Evolutionary conservation across 176 grass and related monocot species (phyloP).

Genomic region (Thinopyrum elongatum): DNA sequence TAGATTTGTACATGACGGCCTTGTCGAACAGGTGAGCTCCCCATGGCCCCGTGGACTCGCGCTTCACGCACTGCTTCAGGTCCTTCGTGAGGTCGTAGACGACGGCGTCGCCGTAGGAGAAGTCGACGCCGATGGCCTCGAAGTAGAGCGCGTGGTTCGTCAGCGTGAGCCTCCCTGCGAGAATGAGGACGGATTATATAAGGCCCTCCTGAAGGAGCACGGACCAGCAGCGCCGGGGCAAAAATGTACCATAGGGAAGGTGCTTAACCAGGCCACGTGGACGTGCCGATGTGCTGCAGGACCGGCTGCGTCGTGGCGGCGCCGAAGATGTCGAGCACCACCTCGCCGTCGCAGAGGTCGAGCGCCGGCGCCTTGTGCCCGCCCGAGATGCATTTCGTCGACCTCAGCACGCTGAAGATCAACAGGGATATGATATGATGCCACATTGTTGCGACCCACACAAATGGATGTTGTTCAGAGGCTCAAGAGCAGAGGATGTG

Average conservation of each 20-base stretch:
- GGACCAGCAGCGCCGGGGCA: neutral
- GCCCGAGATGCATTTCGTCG: constrained; percentile 45
- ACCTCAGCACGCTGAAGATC: constrained; percentile 44
- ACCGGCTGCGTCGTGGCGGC: constrained; percentile 67
- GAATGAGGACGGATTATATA: neutral
- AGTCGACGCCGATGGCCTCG: constrained; percentile 72
- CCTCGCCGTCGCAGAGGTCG: constrained; percentile 57
- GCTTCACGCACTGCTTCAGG: constrained; percentile 69
- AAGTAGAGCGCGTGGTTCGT: constrained; percentile 93
- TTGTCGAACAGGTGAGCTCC: constrained; percentile 95
- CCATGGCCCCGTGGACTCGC: constrained; percentile 87
- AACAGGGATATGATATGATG: constrained; percentile 6
- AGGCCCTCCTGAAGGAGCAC: constrained; percentile 9
- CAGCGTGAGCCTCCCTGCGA: constrained; percentile 83
- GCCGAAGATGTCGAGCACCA: constrained; percentile 74
- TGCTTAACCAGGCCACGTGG: constrained; percentile 92
- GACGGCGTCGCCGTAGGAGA: constrained; percentile 60
- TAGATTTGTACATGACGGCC: constrained; percentile 93
- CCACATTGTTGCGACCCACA: neutral
- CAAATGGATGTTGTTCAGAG: neutral
- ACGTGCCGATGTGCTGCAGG: constrained; percentile 79
- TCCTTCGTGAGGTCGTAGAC: constrained; percentile 77
- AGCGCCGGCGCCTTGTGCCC: constrained; percentile 39
- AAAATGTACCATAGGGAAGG: constrained; percentile 72
- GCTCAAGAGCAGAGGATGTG: neutral